A percentile compares a stretch with the other conserved stretches of the same genome.
phyloP scores from a whole-genome alignment of 2,329 filamentous ascomycete genomes.

The Ceratocystis destructans region DNA sequence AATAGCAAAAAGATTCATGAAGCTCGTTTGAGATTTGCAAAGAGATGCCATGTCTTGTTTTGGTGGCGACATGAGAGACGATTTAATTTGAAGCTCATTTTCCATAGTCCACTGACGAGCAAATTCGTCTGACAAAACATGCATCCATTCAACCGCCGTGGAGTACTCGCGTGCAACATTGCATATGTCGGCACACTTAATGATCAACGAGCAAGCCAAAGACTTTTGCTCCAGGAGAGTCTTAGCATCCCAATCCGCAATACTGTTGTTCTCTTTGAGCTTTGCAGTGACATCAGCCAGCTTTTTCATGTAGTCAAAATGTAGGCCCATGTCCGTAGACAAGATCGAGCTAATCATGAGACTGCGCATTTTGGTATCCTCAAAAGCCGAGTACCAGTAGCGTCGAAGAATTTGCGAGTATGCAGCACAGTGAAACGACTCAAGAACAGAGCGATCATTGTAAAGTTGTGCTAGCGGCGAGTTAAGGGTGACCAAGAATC shows the following conservation, averaged over 20 bases:
- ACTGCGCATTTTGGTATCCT: slow-evolving; percentile 65
- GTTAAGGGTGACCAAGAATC: slow-evolving; percentile 83
- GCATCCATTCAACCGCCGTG: slow-evolving; percentile 77
- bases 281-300: slow-evolving; percentile 69
- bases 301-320: slow-evolving; percentile 93
- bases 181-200: slow-evolving; percentile 97
- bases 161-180: slow-evolving; percentile 83
- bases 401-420: slow-evolving; percentile 90
- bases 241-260: slow-evolving; percentile 64
- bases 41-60: slow-evolving; percentile 72
- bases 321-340: slow-evolving; percentile 91
- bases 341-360: slow-evolving; percentile 96
- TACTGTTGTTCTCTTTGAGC: slow-evolving; percentile 50
- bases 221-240: slow-evolving; percentile 63
- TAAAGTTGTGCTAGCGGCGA: slow-evolving; percentile 88
- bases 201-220: slow-evolving; percentile 75
- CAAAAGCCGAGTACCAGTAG: slow-evolving; percentile 76
- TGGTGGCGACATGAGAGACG: slow-evolving; percentile 73
- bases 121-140: slow-evolving; percentile 90
- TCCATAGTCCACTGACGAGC: slow-evolving; percentile 89
- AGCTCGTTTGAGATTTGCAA: slow-evolving; percentile 77
- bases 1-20: slow-evolving; percentile 92
- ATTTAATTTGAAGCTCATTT: slow-evolving; percentile 69
- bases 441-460: slow-evolving; percentile 90
- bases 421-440: slow-evolving; percentile 94